phyloP scores from a whole-genome alignment of 2,329 filamentous ascomycete species.

The Alternaria sp. region DNA sequence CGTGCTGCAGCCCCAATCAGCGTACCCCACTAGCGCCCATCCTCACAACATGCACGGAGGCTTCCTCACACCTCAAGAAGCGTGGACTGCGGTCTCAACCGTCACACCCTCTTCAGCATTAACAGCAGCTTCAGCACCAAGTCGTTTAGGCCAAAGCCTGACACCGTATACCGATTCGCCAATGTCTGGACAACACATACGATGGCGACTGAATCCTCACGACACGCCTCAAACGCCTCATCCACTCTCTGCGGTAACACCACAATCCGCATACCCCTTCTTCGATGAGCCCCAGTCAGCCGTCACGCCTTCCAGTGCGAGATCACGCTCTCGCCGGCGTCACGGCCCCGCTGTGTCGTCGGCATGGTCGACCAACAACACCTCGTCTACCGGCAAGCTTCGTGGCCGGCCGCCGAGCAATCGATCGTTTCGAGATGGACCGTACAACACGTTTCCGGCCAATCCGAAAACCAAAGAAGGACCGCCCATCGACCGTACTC shows the following conservation, averaged over 20 bases:
- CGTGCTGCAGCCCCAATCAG: conserved; percentile 51
- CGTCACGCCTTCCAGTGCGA: conserved; percentile 65
- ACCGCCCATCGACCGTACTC: conserved; percentile 54
- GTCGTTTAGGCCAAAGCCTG: conserved; percentile 39
- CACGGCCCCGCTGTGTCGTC: conserved; percentile 90
- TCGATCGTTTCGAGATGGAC: conserved; percentile 68
- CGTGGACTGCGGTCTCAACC: conserved; percentile 53
- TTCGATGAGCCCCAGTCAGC: conserved; percentile 73
- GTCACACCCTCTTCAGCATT: conserved; percentile 48
- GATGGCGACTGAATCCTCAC: conserved; percentile 61
- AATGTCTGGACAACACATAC: conserved; percentile 50
- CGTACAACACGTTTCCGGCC: conserved; percentile 73
- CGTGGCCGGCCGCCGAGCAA: conserved; percentile 81
- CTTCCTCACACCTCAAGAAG: conserved; percentile 48
- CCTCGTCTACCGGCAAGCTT: conserved; percentile 70
- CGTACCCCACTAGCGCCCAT: conserved; percentile 62
- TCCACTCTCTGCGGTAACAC: conserved; percentile 79
- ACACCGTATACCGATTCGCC: conserved; percentile 53
- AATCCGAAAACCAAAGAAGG: conserved; percentile 60
- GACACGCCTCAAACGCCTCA: conserved; percentile 72
- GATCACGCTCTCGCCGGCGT: conserved; percentile 63
- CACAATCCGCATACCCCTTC: conserved; percentile 59
- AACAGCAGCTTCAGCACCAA: conserved; percentile 44
- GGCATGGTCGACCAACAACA: conserved; percentile 77
- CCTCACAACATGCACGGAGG: conserved; percentile 59